These are phyloP conservation scores for Smithsoniella earleae DNA, from an alignment of 163 green algal genomes.

Conservation along the genomic window DNA sequence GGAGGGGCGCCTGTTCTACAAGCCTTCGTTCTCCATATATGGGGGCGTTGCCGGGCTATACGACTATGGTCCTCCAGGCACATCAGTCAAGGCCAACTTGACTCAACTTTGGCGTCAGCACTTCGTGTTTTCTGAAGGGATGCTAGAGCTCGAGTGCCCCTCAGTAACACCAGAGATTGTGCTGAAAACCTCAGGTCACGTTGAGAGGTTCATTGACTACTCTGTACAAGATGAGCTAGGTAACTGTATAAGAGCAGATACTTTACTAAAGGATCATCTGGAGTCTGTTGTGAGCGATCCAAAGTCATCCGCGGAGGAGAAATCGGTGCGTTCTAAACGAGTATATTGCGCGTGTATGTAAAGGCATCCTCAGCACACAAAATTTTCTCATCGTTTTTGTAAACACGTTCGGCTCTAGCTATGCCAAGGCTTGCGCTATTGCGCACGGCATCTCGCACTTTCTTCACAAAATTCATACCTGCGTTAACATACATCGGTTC, in stretches of 20 bases:
- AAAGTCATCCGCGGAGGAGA: constrained; percentile 47
- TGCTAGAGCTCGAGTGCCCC: constrained; percentile 97
- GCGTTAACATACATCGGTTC: too few species aligned
- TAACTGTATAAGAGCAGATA: constrained; percentile 88
- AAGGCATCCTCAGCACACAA: too few species aligned
- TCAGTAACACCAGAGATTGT: constrained; percentile 93
- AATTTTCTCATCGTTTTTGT: too few species aligned
- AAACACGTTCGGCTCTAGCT: too few species aligned
- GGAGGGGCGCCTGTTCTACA: constrained; percentile 89
- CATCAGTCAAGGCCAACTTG: constrained; percentile 94
- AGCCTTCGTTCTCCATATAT: constrained; percentile 98
- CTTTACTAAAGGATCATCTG: constrained; percentile 82
- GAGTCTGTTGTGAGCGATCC: constrained; percentile 69
- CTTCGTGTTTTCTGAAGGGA: constrained; percentile 96
- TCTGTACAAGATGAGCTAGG: constrained; percentile 34
- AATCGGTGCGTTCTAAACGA: constrained; percentile 42
- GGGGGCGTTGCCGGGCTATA: constrained; percentile 90
- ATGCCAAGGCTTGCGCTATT: too few species aligned
- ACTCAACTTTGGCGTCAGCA: constrained; percentile 83
- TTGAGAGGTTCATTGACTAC: constrained; percentile 93
- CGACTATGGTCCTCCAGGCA: constrained; percentile 94
- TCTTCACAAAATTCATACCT: background rate
- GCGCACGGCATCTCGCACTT: too few species aligned
- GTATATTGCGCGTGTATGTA: too few species aligned
- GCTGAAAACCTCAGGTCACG: constrained; percentile 68